These are phyloP conservation scores for Metschnikowia chrysomelidarum DNA, from an alignment of 805 yeast genomes.

Conservation along the genomic window DNA sequence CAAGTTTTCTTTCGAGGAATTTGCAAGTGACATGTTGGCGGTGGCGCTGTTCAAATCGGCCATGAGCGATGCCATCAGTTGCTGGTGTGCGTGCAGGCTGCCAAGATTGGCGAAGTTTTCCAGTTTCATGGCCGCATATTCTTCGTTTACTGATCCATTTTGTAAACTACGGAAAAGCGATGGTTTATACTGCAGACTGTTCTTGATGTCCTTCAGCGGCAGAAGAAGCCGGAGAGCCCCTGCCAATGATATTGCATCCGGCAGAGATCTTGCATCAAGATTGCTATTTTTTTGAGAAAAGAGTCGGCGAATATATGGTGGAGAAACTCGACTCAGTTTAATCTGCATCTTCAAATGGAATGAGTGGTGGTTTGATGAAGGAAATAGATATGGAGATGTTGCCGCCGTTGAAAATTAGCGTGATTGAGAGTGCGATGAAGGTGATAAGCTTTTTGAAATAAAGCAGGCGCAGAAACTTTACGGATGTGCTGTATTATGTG, in stretches of 20 bases:
- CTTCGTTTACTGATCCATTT: constrained; percentile 33
- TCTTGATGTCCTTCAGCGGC: constrained; percentile 17
- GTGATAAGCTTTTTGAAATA: no score
- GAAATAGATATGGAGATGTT: no score
- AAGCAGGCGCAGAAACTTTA: no score
- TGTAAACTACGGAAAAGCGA: constrained; percentile 32
- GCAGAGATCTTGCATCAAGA: no score
- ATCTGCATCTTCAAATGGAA: no score
- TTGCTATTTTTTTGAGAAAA: no score
- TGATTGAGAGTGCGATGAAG: no score
- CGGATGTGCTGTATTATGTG: no score
- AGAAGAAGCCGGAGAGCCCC: constrained; percentile 38
- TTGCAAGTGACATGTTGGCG: constrained; percentile 2
- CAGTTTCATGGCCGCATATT: constrained; percentile 16
- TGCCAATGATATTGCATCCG: constrained; percentile 23
- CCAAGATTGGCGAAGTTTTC: constrained; percentile 5
- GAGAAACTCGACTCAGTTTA: no score
- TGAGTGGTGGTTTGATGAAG: no score
- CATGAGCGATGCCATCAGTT: constrained; percentile 23
- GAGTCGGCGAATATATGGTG: no score
- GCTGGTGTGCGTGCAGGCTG: constrained; percentile 9
- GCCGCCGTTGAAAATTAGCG: no score
- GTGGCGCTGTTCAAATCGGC: constrained; percentile 24
- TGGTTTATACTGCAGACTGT: constrained; percentile 26
- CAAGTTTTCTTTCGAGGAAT: constrained; percentile 5